Percentiles rank a stretch among this genome's conserved stretches.
Conservation (phyloP, 352 stramenopile genomes). For the Globisporangium mamillatum region DNA sequence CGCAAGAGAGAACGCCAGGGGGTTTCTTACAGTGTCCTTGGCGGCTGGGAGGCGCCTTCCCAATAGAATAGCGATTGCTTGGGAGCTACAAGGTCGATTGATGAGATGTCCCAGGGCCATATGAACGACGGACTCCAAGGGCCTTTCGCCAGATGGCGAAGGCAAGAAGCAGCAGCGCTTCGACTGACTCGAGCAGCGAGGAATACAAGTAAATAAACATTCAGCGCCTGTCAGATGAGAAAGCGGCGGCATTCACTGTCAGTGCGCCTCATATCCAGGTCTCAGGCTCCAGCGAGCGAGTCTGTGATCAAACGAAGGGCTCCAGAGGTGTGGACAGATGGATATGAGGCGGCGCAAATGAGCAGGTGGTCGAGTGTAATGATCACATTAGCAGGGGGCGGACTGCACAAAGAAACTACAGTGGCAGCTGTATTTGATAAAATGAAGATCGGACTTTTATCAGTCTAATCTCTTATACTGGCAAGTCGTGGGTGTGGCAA, state of each 20-base stretch:
- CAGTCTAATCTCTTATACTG: too few relatives aligned
- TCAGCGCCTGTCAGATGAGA: neutral
- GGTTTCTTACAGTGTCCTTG: neutral
- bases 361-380: neutral
- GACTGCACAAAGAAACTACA: too few relatives aligned
- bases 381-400: neutral
- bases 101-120: constrained; percentile 3
- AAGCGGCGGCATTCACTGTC: neutral
- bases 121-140: neutral
- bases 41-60: neutral
- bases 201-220: neutral
- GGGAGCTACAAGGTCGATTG: neutral
- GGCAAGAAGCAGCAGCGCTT: neutral
- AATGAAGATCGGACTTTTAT: neutral
- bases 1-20: neutral
- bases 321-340: neutral
- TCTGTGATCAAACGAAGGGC: too few relatives aligned
- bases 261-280: neutral
- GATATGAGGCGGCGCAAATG: too few relatives aligned
- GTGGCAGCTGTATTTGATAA: neutral
- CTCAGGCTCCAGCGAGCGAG: neutral
- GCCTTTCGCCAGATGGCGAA: neutral
- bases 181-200: neutral
- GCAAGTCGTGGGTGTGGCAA: too few relatives aligned
- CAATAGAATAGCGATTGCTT: neutral